Base-by-base conservation (phyloP, 2,329 filamentous ascomycete species). In the Epicoccum nigrum region DNA sequence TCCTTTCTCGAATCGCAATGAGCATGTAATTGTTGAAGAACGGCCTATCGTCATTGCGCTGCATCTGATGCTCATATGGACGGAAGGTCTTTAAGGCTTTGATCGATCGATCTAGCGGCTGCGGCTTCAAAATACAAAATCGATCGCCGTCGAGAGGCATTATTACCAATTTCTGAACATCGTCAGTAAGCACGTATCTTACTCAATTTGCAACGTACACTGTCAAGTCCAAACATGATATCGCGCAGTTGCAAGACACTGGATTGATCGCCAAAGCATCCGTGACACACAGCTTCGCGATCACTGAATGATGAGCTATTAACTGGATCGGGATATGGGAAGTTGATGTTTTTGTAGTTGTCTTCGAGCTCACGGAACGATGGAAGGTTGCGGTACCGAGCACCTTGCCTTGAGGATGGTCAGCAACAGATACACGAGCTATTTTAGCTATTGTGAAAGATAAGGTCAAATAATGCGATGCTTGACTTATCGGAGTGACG, bases 91-190 rank as follows among this genome's bases (percentile, higher is more conserved):
- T 53, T 13, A 64, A 34, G 2, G 45, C 40, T 6, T 38, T 39
- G 34, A 62, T 40, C 12, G 52, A 56, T 21, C 54, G 50, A n/a
- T 65, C 55, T 16, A 33, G 34, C 13, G 45, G 39, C 19, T 61
- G 57, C 5, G 55, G 58, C 11, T 62, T 3, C 37, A 62, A 48
- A 20, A 67, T 65, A 35, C 60, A 60, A 25, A 63, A 65, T 20
- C 59, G n/a, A 1, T 45, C 58, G 8, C 39, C 34, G 3, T 55
- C 40, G n/a, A 66, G 45, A 1, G 55, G 54, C 59, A 67, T 55
- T 2, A 63, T 50, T 4, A 57, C 51, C 2, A 62, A 20, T 23
- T 57, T 66, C 63, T 65, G 25, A 7, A 12, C 9, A 2, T 4
- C 4, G 16, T 62, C 16, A 60, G 45, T 6, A 19, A 4, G 31